Percentiles rank a stretch among this genome's conserved stretches.
These are phyloP conservation scores for Talaromyces sp. DNA, from an alignment of 2,329 filamentous ascomycete species.

Conservation along the genomic window DNA sequence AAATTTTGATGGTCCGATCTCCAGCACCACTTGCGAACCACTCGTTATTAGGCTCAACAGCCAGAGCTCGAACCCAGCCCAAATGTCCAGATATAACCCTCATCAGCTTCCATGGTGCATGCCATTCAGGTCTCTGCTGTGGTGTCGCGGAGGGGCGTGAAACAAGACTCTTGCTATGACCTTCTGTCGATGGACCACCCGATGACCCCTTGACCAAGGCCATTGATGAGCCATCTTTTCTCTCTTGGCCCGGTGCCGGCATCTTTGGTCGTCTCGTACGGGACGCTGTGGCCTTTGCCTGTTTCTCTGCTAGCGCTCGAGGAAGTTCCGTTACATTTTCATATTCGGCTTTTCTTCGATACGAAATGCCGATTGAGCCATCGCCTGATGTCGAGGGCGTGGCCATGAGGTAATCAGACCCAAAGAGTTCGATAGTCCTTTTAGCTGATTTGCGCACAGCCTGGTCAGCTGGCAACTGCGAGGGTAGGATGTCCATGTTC, in stretches of 20 bases:
- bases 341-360: conserved; percentile 61
- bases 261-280: conserved; percentile 60
- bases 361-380: conserved; percentile 41
- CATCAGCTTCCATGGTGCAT: conserved; percentile 97
- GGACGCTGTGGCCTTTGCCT: conserved; percentile 61
- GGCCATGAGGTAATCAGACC: conserved; percentile 42
- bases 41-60: conserved; percentile 92
- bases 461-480: conserved; percentile 22
- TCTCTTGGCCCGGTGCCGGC: conserved; percentile 37
- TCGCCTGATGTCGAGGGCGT: conserved; percentile 39
- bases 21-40: conserved; percentile 97
- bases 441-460: conserved; percentile 41
- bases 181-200: conserved; percentile 23
- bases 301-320: conserved; percentile 71
- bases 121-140: conserved; percentile 84
- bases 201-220: conserved; percentile 48
- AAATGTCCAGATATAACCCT: conserved; percentile 94
- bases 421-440: conserved; percentile 45
- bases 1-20: conserved; percentile 97
- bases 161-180: conserved; percentile 58
- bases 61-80: conserved; percentile 86
- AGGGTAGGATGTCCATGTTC: conserved; percentile 1
- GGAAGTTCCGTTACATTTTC: conserved; percentile 72
- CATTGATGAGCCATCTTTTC: conserved; percentile 46
- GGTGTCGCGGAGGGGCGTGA: conserved; percentile 58